phyloP scores from a whole-genome alignment of 2,329 filamentous ascomycete genomes.

The Nothophoma quercina region DNA sequence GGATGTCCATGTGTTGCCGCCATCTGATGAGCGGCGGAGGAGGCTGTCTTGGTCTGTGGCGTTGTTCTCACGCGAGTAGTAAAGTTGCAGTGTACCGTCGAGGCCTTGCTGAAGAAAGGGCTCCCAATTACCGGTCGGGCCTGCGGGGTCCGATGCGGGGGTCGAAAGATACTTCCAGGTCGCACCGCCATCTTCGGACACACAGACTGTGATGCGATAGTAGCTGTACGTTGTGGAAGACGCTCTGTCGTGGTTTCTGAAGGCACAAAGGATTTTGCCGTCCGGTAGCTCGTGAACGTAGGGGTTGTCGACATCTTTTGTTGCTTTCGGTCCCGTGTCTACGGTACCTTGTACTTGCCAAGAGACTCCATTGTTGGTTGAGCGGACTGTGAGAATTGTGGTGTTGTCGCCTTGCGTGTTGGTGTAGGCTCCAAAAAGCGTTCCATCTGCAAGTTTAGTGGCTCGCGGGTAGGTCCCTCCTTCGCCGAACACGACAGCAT shows the following conservation, averaged over 20 bases:
- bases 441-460: constrained; percentile 37
- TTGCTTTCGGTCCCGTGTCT: constrained; percentile 8
- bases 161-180: constrained; percentile 48
- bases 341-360: constrained; percentile 15
- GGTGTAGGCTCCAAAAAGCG: constrained; percentile 42
- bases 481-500: constrained; percentile 25
- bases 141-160: constrained; percentile 28
- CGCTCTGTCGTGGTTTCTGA: constrained; percentile 44
- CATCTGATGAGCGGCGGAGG: constrained; percentile 51
- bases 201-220: constrained; percentile 55
- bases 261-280: constrained; percentile 43
- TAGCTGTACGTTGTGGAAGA: constrained; percentile 22
- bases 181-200: constrained; percentile 52
- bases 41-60: constrained; percentile 54
- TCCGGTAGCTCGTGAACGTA: constrained; percentile 45
- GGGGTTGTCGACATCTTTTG: constrained; percentile 36
- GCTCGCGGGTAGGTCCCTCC: constrained; percentile 43
- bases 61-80: constrained; percentile 55
- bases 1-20: constrained; percentile 50
- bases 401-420: constrained; percentile 27
- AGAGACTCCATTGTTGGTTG: constrained; percentile 45
- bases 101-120: constrained; percentile 53
- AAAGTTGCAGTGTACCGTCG: constrained; percentile 54
- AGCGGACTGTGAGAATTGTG: constrained; percentile 26
- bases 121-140: constrained; percentile 55